These are phyloP conservation scores for Apiospora marii DNA, from an alignment of 2,329 filamentous ascomycete species.

Conservation along the genomic window DNA sequence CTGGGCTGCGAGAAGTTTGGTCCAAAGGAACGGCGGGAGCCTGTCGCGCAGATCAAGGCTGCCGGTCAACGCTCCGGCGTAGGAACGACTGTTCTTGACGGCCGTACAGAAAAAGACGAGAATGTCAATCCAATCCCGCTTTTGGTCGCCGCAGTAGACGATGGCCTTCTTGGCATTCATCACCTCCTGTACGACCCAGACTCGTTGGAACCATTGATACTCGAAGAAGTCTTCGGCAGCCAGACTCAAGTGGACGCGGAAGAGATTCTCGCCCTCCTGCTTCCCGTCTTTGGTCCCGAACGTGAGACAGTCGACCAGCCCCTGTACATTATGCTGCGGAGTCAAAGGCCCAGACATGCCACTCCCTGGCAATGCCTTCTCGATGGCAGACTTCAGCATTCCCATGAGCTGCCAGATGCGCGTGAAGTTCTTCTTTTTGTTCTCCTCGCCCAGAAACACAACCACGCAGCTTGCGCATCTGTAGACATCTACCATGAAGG, in stretches of 20 bases:
- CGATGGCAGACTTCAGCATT: conserved; percentile 19
- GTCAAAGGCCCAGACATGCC: conserved; percentile 7
- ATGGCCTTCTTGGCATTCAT: conserved; percentile 23
- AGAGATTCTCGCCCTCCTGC: background rate
- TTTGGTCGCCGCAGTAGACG: conserved; percentile 19
- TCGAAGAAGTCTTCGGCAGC: conserved; percentile 23
- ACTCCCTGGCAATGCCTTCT: background rate
- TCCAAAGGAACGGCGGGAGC: conserved; percentile 24
- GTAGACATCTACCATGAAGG: conserved; percentile 25
- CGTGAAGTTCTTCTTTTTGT: conserved; percentile 18
- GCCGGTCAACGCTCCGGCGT: background rate
- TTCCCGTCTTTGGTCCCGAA: conserved; percentile 12
- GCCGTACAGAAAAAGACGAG: conserved; percentile 23
- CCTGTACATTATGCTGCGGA: conserved; percentile 24
- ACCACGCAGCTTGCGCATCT: conserved; percentile 16
- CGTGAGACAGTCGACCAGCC: background rate
- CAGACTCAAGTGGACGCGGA: conserved; percentile 22
- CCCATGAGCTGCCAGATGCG: conserved; percentile 24
- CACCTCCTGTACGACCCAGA: conserved; percentile 26
- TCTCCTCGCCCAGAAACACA: conserved; percentile 23
- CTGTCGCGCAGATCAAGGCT: conserved; percentile 21
- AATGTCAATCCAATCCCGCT: conserved; percentile 24
- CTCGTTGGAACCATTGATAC: conserved; percentile 23
- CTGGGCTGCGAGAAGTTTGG: conserved; percentile 18
- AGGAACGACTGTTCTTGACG: conserved; percentile 22